A percentile compares a stretch with the other conserved stretches of the same genome.
These are phyloP conservation scores for Marvania coccoides DNA, from an alignment of 139 green algal species.

Conservation along the genomic window DNA sequence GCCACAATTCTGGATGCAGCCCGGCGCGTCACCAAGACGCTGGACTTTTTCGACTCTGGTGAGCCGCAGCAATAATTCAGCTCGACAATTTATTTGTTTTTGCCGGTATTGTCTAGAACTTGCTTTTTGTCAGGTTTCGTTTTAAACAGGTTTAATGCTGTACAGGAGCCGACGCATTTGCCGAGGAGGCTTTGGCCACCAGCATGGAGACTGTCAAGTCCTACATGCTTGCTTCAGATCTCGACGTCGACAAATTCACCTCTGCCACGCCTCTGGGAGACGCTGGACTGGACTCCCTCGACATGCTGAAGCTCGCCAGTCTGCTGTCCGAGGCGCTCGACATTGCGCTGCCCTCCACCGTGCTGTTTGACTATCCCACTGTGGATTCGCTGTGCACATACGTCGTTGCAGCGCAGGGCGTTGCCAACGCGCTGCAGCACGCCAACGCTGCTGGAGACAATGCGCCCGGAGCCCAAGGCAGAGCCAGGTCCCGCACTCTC, in stretches of 20 bases:
- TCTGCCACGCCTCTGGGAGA: constrained; percentile 20
- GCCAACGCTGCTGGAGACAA: neutral
- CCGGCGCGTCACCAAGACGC: neutral
- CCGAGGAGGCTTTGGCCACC: neutral
- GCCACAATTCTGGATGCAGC: neutral
- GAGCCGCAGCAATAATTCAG: too few relatives aligned
- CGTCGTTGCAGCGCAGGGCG: neutral
- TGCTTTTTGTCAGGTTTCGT: neutral
- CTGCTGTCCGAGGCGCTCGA: constrained; percentile 9
- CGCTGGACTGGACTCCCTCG: constrained; percentile 29
- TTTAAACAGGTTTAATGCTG: neutral
- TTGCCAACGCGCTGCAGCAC: neutral
- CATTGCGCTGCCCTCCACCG: constrained; percentile 31
- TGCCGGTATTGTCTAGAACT: too few relatives aligned
- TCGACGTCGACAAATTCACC: constrained; percentile 1
- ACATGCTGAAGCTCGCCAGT: constrained; percentile 35
- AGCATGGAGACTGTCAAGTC: neutral
- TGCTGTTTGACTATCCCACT: constrained; percentile 44
- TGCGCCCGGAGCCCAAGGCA: too few relatives aligned
- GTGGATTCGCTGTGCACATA: constrained; percentile 16
- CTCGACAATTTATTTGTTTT: too few relatives aligned
- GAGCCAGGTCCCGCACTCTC: neutral
- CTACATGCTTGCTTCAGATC: neutral
- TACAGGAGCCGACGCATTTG: neutral
- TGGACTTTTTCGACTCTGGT: too few relatives aligned